phyloP scores from a whole-genome alignment of 2,329 filamentous ascomycete genomes.

The Sporothrix variecibatus region DNA sequence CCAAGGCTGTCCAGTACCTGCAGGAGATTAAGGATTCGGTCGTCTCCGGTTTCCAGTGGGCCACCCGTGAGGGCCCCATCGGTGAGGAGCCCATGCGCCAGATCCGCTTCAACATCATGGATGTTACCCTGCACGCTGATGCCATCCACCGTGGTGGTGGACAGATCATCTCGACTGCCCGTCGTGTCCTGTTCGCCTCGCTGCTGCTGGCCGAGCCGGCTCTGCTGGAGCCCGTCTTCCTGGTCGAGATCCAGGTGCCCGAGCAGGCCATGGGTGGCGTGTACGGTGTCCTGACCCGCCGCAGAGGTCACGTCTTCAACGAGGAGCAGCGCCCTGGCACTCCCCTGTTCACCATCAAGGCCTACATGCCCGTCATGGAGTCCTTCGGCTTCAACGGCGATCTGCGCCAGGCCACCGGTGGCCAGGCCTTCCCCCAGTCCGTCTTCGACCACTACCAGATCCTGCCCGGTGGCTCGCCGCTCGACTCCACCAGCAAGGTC shows the following conservation, averaged over 20 bases:
- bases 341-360: constrained; percentile 91
- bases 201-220: constrained; percentile 86
- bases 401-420: constrained; percentile 88
- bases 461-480: constrained; percentile 87
- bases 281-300: constrained; percentile 96
- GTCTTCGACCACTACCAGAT: constrained; percentile 99
- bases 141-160: constrained; percentile 99
- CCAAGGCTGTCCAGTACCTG: constrained; percentile 99
- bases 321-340: constrained; percentile 98
- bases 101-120: constrained; percentile 97
- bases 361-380: constrained; percentile 46
- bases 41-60: constrained; percentile 99
- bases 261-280: constrained; percentile 99
- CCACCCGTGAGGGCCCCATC: constrained; percentile 93
- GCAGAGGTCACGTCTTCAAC: constrained; percentile 98
- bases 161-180: constrained; percentile 96
- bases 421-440: constrained; percentile 98
- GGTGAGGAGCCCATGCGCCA: constrained; percentile 98
- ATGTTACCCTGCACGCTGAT: constrained; percentile 99
- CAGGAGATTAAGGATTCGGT: constrained; percentile 99
- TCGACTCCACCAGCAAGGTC: constrained; percentile 79
- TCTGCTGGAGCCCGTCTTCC: constrained; percentile 96
- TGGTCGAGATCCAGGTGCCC: constrained; percentile 98
- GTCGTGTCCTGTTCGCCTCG: constrained; percentile 95
- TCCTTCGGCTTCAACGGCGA: constrained; percentile 88